These are phyloP conservation scores for Epichloe coenophiala DNA, from an alignment of 2,329 filamentous ascomycete species.

Conservation along the genomic window DNA sequence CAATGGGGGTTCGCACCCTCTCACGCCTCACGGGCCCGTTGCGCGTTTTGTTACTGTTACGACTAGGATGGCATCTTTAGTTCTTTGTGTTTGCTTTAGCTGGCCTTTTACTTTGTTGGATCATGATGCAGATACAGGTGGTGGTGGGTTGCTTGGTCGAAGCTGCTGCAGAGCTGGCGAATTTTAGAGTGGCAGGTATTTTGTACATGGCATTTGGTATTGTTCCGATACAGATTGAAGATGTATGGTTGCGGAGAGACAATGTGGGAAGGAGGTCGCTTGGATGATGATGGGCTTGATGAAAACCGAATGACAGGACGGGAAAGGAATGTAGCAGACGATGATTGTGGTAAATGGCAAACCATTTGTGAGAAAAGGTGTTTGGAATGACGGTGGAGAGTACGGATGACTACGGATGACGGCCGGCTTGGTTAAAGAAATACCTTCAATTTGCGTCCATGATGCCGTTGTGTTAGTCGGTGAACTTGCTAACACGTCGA, in stretches of 20 bases:
- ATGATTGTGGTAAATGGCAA: slow-evolving; percentile 5
- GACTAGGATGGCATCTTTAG: slow-evolving; percentile 14
- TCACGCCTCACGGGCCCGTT: slow-evolving; percentile 13
- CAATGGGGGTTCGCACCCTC: slow-evolving; percentile 23
- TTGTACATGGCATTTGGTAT: too few species aligned
- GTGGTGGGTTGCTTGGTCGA: background rate
- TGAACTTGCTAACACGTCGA: background rate
- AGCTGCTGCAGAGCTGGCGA: background rate
- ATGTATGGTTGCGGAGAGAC: too few species aligned
- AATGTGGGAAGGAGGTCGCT: too few species aligned
- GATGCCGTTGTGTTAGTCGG: background rate
- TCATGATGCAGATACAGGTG: background rate
- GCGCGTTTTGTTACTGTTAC: slow-evolving; percentile 19
- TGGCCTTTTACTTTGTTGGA: background rate
- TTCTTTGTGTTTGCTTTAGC: background rate
- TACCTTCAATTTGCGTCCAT: background rate
- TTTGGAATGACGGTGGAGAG: slow-evolving; percentile 1
- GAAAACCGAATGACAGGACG: background rate
- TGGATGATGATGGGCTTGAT: background rate
- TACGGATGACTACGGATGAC: background rate
- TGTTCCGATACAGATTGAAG: too few species aligned
- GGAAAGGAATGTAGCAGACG: background rate
- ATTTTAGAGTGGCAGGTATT: background rate
- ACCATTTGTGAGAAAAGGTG: background rate
- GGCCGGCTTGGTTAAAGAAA: background rate